These are phyloP conservation scores for Colletotrichum coccodes DNA, from an alignment of 2,329 filamentous ascomycete species.

Conservation along the genomic window DNA sequence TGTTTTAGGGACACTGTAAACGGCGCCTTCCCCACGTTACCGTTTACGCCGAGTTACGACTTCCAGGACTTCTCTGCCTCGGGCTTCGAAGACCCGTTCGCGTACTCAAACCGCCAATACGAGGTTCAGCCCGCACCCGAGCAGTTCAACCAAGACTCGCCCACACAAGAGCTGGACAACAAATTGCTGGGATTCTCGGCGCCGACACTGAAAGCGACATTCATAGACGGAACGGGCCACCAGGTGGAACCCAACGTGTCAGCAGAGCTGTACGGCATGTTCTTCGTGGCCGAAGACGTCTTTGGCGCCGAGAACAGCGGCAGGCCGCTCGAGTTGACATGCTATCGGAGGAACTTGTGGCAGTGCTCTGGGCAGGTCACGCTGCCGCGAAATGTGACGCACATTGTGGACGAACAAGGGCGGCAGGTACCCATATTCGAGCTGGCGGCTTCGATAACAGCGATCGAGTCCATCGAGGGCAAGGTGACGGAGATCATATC, in stretches of 20 bases:
- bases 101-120: constrained; percentile 62
- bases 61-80: constrained; percentile 65
- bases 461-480: constrained; percentile 91
- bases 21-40: constrained; percentile 52
- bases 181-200: constrained; percentile 81
- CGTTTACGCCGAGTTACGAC: constrained; percentile 70
- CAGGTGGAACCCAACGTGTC: constrained; percentile 70
- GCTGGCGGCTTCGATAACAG: constrained; percentile 83
- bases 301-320: constrained; percentile 69
- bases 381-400: constrained; percentile 76
- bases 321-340: constrained; percentile 84
- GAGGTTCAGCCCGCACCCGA: constrained; percentile 55
- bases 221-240: constrained; percentile 74
- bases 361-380: constrained; percentile 91
- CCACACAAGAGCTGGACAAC: constrained; percentile 69
- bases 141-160: constrained; percentile 56
- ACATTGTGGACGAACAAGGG: constrained; percentile 79
- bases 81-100: constrained; percentile 75
- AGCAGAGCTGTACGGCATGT: constrained; percentile 87
- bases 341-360: constrained; percentile 94
- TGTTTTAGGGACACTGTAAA: constrained; percentile 53
- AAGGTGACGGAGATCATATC: constrained; percentile 94
- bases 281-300: constrained; percentile 86
- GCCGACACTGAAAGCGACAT: constrained; percentile 66
- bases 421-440: constrained; percentile 81